Evolutionary conservation across 176 grass and related monocot genomes (phyloP), one percentile per base, ranked within the genome.

Genomic region (Hsuehochloa calcarea): DNA sequence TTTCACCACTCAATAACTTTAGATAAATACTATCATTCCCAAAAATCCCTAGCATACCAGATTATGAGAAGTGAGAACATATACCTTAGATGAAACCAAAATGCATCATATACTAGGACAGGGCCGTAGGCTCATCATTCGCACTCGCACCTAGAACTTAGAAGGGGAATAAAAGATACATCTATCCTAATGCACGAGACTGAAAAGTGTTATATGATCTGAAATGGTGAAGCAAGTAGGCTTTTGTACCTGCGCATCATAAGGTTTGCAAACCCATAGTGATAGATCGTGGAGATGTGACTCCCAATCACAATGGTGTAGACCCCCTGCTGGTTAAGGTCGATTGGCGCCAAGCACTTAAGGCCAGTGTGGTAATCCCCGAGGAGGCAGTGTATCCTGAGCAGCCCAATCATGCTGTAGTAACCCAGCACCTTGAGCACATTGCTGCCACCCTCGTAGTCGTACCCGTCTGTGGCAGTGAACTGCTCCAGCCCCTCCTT

Each of bases 361-460:
- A 99, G 91, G 6, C 91, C 93, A 64, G 93, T 99, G 84, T 89
- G 93, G 65, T 99, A 99, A 74, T 99, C 96, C 56, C 96, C 93
- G 13, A 99, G 92, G 68, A 99, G 93, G 77, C 96, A 99, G 91
- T 99, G 96, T 77, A 99, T 92, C 65, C 96, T 90, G 62, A 99
- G 93, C 77, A 99, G 80, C 5, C 96, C 96, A 68, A 99, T 91
- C 96, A 99, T 99, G 88, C 96, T 96, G 88, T 99, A 99, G 74
- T 99, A 99, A 60, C 96, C 96, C 67, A 99, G 87, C 88, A 99
- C 88, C 91, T 99, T 99, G 22, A 99, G 85, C 59, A 99, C 96
- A 52, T 99, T 99, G 80, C 96, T 99, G 8, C 96, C 93, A 7
- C 93, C 96, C 34, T 99, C 70, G 52, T 99, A 99, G 75, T 99